Percentiles rank a stretch among this genome's conserved stretches.
Evolutionary conservation across 257 asterid species (phyloP).

Genomic region (Sherardia arvensis): DNA sequence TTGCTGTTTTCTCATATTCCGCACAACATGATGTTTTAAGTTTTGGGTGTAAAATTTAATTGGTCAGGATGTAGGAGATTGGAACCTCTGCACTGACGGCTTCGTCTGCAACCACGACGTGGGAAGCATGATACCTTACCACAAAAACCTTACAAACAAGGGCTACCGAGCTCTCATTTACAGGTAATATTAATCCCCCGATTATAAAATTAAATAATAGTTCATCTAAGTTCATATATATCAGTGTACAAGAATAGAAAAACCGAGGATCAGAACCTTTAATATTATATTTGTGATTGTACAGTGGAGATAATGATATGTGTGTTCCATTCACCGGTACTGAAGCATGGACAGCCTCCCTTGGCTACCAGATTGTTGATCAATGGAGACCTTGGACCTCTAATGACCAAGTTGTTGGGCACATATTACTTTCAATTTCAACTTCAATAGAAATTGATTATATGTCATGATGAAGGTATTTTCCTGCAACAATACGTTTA

Average conservation of each 20-base stretch:
- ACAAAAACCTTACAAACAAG: conserved; percentile 31
- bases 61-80: conserved; percentile 34
- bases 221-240: too few relatives aligned
- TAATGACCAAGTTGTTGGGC: conserved; percentile 42
- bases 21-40: too few relatives aligned
- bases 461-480: too few relatives aligned
- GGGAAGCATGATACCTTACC: conserved; percentile 36
- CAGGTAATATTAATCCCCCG: conserved; percentile 26
- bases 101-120: conserved; percentile 25
- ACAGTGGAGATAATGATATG: conserved; percentile 65
- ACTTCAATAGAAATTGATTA: not conserved
- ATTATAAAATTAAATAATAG: too few relatives aligned
- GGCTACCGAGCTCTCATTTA: conserved; percentile 49
- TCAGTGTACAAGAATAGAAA: too few relatives aligned
- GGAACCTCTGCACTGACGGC: conserved; percentile 32
- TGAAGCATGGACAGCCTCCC: too few relatives aligned
- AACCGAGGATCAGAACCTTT: too few relatives aligned
- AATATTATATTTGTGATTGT: not conserved
- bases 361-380: too few relatives aligned
- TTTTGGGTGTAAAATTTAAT: not conserved
- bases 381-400: conserved; percentile 46
- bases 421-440: not conserved
- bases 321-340: too few relatives aligned
- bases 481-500: too few relatives aligned
- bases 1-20: too few relatives aligned